Percentiles rank a stretch among this genome's conserved stretches.
Evolutionary conservation across 176 grass and related monocot species (phyloP).

Genomic region (Calamus simplicifolius): DNA sequence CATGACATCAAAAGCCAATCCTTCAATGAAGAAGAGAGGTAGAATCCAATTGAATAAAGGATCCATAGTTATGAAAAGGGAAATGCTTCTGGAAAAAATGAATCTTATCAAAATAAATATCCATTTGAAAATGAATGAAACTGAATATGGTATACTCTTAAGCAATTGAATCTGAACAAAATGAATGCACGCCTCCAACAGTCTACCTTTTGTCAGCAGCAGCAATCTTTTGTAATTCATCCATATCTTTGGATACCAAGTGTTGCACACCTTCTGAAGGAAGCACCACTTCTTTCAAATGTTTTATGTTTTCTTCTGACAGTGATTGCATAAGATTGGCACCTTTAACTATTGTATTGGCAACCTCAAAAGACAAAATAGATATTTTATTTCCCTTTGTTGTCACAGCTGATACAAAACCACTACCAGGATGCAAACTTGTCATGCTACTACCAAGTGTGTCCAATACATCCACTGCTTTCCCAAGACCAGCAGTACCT

Average conservation of each 20-base stretch:
- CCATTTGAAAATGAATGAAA: slow-evolving; percentile 1
- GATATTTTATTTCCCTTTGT: slow-evolving; percentile 79
- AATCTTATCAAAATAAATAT: slow-evolving; percentile 1
- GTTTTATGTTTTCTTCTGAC: slow-evolving; percentile 86
- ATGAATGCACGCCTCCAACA: neutral
- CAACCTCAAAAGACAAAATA: slow-evolving; percentile 96
- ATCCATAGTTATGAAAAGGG: no score
- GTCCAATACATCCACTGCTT: slow-evolving; percentile 22
- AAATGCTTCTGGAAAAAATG: no score
- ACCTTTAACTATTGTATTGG: slow-evolving; percentile 93
- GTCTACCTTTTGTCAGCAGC: slow-evolving; percentile 83
- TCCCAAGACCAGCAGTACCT: slow-evolving; percentile 13
- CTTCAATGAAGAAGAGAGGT: neutral
- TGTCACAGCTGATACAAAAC: slow-evolving; percentile 65
- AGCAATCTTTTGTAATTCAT: slow-evolving; percentile 80
- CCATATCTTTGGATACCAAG: slow-evolving; percentile 91
- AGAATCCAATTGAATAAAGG: slow-evolving; percentile 12
- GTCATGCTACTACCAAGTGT: slow-evolving; percentile 17
- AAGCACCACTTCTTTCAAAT: slow-evolving; percentile 92
- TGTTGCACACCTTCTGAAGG: slow-evolving; percentile 82
- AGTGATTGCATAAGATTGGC: slow-evolving; percentile 80
- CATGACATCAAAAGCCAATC: slow-evolving; percentile 20
- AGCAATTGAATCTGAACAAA: no score
- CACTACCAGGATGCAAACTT: slow-evolving; percentile 52
- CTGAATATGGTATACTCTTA: slow-evolving; percentile 5